phyloP scores from a whole-genome alignment of 371 early-diverging fungal species.

The Rhizopus sp. region DNA sequence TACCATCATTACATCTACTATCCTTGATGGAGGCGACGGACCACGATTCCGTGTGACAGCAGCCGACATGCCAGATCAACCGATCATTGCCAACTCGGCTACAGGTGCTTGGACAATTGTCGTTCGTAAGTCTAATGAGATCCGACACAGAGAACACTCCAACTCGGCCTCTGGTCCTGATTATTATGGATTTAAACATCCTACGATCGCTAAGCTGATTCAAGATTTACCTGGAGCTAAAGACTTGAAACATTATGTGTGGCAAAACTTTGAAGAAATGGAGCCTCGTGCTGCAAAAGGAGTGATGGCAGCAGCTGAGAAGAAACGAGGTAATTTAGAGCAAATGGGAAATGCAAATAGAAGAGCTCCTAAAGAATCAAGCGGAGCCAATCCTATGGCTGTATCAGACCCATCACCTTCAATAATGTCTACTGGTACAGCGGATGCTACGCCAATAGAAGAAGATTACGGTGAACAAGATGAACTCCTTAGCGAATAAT shows the following conservation, averaged over 20 bases:
- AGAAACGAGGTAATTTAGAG: conserved; percentile 53
- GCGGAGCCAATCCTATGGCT: not conserved
- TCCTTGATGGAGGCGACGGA: conserved; percentile 83
- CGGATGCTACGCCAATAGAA: not conserved
- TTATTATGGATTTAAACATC: conserved; percentile 89
- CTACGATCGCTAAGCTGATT: conserved; percentile 84
- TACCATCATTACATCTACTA: conserved; percentile 75
- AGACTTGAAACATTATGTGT: conserved; percentile 70
- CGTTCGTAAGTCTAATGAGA: conserved; percentile 74
- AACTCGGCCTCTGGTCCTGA: conserved; percentile 91
- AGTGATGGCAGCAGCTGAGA: conserved; percentile 53
- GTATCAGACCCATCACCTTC: too few species aligned
- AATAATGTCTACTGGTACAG: too few species aligned
- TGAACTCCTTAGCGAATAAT: conserved; percentile 5
- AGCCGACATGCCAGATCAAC: conserved; percentile 69
- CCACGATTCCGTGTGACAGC: conserved; percentile 77
- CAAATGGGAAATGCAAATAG: conserved; percentile 54
- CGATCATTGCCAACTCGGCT: conserved; percentile 76
- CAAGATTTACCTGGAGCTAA: conserved; percentile 84
- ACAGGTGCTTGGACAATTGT: conserved; percentile 94
- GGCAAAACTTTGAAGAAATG: conserved; percentile 71
- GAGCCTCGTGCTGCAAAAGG: conserved; percentile 52
- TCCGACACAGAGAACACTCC: conserved; percentile 78
- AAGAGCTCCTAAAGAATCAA: conserved; percentile 25
- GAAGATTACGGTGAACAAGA: conserved; percentile 6